A percentile compares a stretch with the other conserved stretches of the same genome.
These are phyloP conservation scores for Talaromyces wortmannii DNA, from an alignment of 495 filamentous ascomycete species.

Conservation along the genomic window DNA sequence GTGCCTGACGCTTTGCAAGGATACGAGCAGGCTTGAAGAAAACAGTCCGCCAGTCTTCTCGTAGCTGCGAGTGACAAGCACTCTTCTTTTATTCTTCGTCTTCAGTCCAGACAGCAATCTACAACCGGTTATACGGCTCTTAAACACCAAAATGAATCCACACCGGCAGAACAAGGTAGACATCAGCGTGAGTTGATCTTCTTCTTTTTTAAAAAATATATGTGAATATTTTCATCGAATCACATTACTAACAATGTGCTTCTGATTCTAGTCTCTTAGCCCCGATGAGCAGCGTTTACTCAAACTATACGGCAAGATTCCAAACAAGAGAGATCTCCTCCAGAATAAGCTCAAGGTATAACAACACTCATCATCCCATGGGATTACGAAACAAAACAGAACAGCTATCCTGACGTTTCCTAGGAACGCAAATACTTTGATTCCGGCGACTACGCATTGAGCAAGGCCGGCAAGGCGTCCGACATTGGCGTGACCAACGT, in stretches of 20 bases:
- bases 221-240: slow-evolving; percentile 5
- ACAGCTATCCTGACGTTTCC: neutral
- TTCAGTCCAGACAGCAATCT: too few relatives aligned
- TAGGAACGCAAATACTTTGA: slow-evolving; percentile 99
- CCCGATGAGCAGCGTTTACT: slow-evolving; percentile 94
- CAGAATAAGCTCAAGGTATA: slow-evolving; percentile 89
- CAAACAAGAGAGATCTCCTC: slow-evolving; percentile 89
- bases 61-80: too few relatives aligned
- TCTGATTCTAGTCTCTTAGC: slow-evolving; percentile 58
- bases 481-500: slow-evolving; percentile 90
- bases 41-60: too few relatives aligned
- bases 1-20: too few relatives aligned
- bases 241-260: slow-evolving; percentile 8
- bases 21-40: too few relatives aligned
- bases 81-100: too few relatives aligned
- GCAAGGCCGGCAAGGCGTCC: slow-evolving; percentile 95
- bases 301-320: slow-evolving; percentile 93
- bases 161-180: slow-evolving; percentile 97
- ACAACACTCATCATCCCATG: neutral
- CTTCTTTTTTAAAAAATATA: too few relatives aligned
- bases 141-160: slow-evolving; percentile 63
- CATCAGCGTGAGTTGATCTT: slow-evolving; percentile 63
- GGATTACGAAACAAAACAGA: neutral
- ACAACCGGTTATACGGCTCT: too few relatives aligned
- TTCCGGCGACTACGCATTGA: slow-evolving; percentile 94